A percentile compares a stretch with the other conserved stretches of the same genome.
phyloP scores from a whole-genome alignment of 352 stramenopile genomes.

The Globisporangium lucens region DNA sequence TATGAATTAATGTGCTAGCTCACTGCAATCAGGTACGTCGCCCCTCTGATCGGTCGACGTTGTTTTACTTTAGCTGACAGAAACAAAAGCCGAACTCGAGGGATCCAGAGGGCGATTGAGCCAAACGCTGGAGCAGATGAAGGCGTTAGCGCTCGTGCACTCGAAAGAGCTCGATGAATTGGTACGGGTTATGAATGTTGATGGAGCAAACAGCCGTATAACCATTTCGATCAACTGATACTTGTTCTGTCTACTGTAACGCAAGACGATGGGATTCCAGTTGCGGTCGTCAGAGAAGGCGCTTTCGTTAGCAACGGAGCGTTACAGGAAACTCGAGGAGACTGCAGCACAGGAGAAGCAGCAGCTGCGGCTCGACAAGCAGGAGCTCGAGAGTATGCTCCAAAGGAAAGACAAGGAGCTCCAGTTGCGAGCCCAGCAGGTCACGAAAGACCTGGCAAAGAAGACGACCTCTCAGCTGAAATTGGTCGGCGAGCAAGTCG shows the following conservation, averaged over 20 bases:
- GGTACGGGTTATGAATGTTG: background rate
- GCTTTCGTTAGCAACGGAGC: slow-evolving; percentile 13
- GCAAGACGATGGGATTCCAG: slow-evolving; percentile 1
- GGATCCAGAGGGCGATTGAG: background rate
- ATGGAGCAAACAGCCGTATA: background rate
- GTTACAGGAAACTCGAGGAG: slow-evolving; percentile 21
- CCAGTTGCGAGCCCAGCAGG: slow-evolving; percentile 8
- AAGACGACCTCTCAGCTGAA: slow-evolving; percentile 19
- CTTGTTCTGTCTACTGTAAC: background rate
- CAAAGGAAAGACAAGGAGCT: slow-evolving; percentile 27
- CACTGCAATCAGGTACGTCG: background rate
- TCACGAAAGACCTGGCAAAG: slow-evolving; percentile 15
- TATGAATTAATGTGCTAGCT: background rate
- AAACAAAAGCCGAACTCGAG: background rate
- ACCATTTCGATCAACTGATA: background rate
- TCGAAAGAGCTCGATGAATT: slow-evolving; percentile 6
- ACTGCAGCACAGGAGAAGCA: slow-evolving; percentile 22
- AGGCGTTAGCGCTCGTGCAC: background rate
- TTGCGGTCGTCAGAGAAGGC: slow-evolving; percentile 5
- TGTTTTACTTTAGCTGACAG: background rate
- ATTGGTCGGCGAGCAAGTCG: slow-evolving; percentile 17
- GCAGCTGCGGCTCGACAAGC: slow-evolving; percentile 30
- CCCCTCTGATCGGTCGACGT: background rate
- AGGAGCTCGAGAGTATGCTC: slow-evolving; percentile 31
- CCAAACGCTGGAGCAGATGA: background rate